phyloP scores from a whole-genome alignment of 495 filamentous ascomycete species.

The Hyaloscypha variabilis region DNA sequence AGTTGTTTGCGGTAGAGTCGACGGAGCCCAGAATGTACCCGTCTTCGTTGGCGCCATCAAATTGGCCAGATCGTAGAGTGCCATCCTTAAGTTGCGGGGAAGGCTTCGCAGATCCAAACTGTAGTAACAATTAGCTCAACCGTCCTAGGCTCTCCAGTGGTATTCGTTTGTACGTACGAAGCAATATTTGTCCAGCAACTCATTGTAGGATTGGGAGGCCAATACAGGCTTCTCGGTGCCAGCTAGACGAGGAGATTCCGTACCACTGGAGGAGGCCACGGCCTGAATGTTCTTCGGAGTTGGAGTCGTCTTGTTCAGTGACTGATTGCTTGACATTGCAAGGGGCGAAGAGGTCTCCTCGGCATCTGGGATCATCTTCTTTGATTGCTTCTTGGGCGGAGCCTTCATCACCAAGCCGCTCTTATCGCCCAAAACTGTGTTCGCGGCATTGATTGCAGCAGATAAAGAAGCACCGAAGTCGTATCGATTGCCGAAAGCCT shows the following conservation, averaged over 20 bases:
- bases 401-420: slow-evolving; percentile 52
- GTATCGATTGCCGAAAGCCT: slow-evolving; percentile 88
- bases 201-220: slow-evolving; percentile 85
- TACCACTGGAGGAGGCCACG: slow-evolving; percentile 29
- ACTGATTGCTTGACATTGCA: slow-evolving; percentile 20
- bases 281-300: slow-evolving; percentile 22
- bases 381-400: slow-evolving; percentile 35
- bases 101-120: slow-evolving; percentile 35
- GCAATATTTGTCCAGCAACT: slow-evolving; percentile 96
- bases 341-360: slow-evolving; percentile 25
- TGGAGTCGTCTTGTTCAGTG: slow-evolving; percentile 5
- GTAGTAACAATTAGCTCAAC: slow-evolving; percentile 28
- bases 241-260: slow-evolving; percentile 41
- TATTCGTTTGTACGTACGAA: slow-evolving; percentile 76
- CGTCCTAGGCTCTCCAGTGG: slow-evolving; percentile 23
- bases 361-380: slow-evolving; percentile 33
- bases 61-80: slow-evolving; percentile 30
- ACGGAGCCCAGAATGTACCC: slow-evolving; percentile 29
- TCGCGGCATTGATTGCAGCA: slow-evolving; percentile 75
- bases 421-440: slow-evolving; percentile 50
- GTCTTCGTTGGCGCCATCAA: slow-evolving; percentile 31
- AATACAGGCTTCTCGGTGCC: slow-evolving; percentile 66
- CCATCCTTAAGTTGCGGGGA: slow-evolving; percentile 34
- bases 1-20: slow-evolving; percentile 22
- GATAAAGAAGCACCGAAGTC: slow-evolving; percentile 89